phyloP scores from a whole-genome alignment of 345 rosid genomes.

The Populus davidiana region DNA sequence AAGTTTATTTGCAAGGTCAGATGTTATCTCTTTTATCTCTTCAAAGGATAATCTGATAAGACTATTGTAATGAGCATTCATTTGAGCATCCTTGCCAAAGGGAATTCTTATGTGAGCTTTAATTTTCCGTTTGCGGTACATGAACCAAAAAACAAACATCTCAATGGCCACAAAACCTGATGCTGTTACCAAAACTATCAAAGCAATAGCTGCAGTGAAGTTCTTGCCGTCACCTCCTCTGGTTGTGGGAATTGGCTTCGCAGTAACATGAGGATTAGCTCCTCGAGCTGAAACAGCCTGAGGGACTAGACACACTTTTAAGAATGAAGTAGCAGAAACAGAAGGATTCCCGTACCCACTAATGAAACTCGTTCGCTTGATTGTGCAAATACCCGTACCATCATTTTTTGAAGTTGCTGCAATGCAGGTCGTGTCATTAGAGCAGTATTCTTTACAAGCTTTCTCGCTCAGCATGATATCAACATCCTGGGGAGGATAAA shows the following conservation, averaged over 20 bases:
- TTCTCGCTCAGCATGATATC: slow-evolving; percentile 33
- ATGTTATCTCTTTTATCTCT: slow-evolving; percentile 28
- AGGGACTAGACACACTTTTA: slow-evolving; percentile 38
- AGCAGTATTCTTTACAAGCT: slow-evolving; percentile 36
- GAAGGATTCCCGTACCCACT: slow-evolving; percentile 34
- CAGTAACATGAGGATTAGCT: slow-evolving; percentile 12
- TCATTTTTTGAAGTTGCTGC: slow-evolving; percentile 38
- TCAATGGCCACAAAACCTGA: slow-evolving; percentile 21
- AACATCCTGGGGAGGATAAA: slow-evolving; percentile 36
- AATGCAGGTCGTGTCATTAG: slow-evolving; percentile 31
- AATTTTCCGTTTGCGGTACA: slow-evolving; percentile 18
- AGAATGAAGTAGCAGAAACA: slow-evolving; percentile 27
- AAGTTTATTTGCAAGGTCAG: slow-evolving; percentile 22
- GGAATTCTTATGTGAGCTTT: slow-evolving; percentile 25
- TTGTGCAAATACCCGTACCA: slow-evolving; percentile 36
- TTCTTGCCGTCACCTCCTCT: slow-evolving; percentile 20
- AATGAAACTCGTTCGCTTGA: slow-evolving; percentile 32
- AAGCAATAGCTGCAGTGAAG: slow-evolving; percentile 21
- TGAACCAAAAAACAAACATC: slow-evolving; percentile 22
- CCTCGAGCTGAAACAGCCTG: slow-evolving; percentile 34
- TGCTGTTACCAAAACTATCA: slow-evolving; percentile 27
- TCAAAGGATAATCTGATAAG: slow-evolving; percentile 29
- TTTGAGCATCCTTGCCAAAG: slow-evolving; percentile 26
- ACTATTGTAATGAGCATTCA: slow-evolving; percentile 22
- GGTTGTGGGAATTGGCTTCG: slow-evolving; percentile 19